Base-by-base conservation (phyloP, 495 filamentous ascomycete species). In the Xylaria intraflava region DNA sequence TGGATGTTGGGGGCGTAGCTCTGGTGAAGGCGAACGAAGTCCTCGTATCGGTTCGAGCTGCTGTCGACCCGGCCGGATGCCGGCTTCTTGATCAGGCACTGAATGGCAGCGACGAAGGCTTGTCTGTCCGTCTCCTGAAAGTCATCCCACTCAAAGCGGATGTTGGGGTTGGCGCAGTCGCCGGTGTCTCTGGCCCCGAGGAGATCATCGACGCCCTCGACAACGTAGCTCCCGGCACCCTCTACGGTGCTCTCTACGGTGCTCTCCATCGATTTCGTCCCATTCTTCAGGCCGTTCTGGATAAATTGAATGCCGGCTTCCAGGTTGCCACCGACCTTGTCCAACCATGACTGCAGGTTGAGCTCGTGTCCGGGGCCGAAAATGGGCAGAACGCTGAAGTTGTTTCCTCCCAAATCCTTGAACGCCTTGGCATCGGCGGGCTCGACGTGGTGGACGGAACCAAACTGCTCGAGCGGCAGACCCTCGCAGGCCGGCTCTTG, bases 11-110 rank as follows among this genome's bases (percentile, higher is more conserved):
- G 57, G 0, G 81, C 79, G 61, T 84, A 80, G 53, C 80, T 78
- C 68, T 86, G 84, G 68, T 86, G 83, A 3, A 78, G 73, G 19
- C 74, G 82, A 14, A 84, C 76, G 54, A 87, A 83, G 63, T 87
- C 83, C 69, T 86, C 84, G 56, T 79, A 82, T 30, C 81, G 70
- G 59, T 69, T 78, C 62, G 65, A 75, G 1, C 78, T 76, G 35
- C 80, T 80, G 49, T 74, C 49, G 44, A 76, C 76, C 4, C 70
- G 55, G 10, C 62, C 55, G 2, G 69, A 56, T 8, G 75, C 64
- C 0, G 80, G 74, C 59, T 72, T 66, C 20, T 59, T 59, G 51
- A 76, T 69, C 23, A 85, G 58, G 61, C 82, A 85, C 49, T 75
- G 65, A 41, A 84, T 73, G 16, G 81, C 76, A 11, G 69, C 58